Evolutionary conservation across 345 rosid genomes (phyloP), one percentile per base, ranked within the genome.

Genomic region (Sisymbrium altissimum): DNA sequence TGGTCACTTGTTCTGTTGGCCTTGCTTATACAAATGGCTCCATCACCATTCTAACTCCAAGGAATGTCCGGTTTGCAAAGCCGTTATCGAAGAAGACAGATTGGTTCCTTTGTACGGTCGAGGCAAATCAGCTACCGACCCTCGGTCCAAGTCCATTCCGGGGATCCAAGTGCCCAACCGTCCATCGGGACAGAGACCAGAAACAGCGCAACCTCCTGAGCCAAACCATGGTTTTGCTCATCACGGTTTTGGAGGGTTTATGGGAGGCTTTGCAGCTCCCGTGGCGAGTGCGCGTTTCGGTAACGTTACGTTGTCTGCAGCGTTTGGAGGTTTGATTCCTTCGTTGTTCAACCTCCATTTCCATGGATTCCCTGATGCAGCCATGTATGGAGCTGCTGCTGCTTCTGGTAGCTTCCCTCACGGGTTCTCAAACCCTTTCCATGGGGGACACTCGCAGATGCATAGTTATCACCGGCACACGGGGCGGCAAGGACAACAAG

Each of bases 1-100:
- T 50, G 99, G 99, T 38, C 99, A 96, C 80, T 91, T 96, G 62
- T 96, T 89, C 80, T 96, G 98, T 70, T 96, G 99, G 99, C 99
- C 99, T 50, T 96, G 99, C 73, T 90, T 96, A 43, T 96, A 96
- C 80, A 93, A 88, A 79, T 96, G 99, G 99, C 93, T 92, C n/a
- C 91, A 88, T 27, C 66, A 83, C 58, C 99, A 96, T 68, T 92
- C 98, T 1, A 84, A 81, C 10, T 88, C 89, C 1, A 76, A 66
- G 18, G 98, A 92, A 66, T 96, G 99, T 33, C 99, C 98, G 0
- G 99, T 96, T 72, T 96, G 99, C 80, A 92, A 96, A 83, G 98
- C 99, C 23, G 7, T 83, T 0, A 64, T 92, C 17, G 88, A 96
- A 78, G 98, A 96, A 86, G 90, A 92, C 70, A 88, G 92, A 70